Percentiles rank a stretch among this genome's conserved stretches.
These are phyloP conservation scores for Rhodotorula babjevae DNA, from an alignment of 768 basidiomycete genomes.

Conservation along the genomic window DNA sequence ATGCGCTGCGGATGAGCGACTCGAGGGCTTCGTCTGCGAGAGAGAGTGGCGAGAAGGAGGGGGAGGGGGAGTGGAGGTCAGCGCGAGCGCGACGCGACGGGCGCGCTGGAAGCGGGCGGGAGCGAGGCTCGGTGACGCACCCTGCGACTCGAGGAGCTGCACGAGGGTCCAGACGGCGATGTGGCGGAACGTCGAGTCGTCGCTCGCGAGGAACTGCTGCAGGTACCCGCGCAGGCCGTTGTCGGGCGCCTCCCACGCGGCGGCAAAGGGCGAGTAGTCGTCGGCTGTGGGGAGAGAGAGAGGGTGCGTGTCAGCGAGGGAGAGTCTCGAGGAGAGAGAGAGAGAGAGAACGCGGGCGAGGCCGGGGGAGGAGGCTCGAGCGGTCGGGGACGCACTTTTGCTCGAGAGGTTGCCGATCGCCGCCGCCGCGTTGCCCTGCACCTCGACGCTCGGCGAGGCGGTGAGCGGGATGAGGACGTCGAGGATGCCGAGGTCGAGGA, in stretches of 20 bases:
- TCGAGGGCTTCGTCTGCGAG: constrained; percentile 27
- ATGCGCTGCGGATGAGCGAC: constrained; percentile 53
- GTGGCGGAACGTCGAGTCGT: constrained; percentile 97
- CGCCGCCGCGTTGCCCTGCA: constrained; percentile 97
- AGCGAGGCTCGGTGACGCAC: background rate
- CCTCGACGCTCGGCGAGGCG: constrained; percentile 91
- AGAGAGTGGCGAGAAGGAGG: too few species aligned
- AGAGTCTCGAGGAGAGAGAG: constrained; percentile 47
- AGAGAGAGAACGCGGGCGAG: too few species aligned
- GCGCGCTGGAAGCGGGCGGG: too few species aligned
- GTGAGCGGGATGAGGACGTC: constrained; percentile 95
- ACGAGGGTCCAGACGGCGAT: constrained; percentile 99
- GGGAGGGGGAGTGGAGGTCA: too few species aligned
- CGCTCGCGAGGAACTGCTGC: constrained; percentile 83
- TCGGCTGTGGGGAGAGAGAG: constrained; percentile 44
- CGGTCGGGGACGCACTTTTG: constrained; percentile 53
- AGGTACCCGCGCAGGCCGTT: constrained; percentile 95
- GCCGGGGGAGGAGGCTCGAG: too few species aligned
- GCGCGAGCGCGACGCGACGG: too few species aligned
- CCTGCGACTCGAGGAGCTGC: constrained; percentile 88
- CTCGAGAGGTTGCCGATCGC: constrained; percentile 96
- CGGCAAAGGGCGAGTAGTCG: constrained; percentile 95
- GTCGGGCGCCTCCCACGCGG: constrained; percentile 96
- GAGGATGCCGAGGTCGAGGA: constrained; percentile 96
- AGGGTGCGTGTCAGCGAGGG: constrained; percentile 24